phyloP scores from a whole-genome alignment of 768 basidiomycete genomes.

The Phylloporus sp. region DNA sequence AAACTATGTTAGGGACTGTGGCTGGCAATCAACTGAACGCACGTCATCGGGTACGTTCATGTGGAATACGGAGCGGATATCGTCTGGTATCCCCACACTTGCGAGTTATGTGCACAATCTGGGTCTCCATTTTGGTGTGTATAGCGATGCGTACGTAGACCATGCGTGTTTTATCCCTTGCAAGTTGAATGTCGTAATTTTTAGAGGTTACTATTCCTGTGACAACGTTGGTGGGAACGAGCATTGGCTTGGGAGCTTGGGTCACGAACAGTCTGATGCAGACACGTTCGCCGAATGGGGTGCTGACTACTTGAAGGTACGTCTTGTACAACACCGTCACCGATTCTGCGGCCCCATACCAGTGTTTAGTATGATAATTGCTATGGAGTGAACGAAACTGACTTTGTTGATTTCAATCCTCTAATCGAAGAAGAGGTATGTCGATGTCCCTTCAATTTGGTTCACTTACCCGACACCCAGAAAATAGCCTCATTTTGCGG shows the following conservation, averaged over 20 bases:
- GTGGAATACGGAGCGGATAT: slow-evolving; percentile 10
- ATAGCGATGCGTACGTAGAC: slow-evolving; percentile 12
- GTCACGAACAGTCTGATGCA: slow-evolving; percentile 8
- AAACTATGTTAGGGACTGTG: slow-evolving; percentile 7
- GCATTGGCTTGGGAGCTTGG: slow-evolving; percentile 8
- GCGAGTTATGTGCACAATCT: slow-evolving; percentile 7
- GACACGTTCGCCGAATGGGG: slow-evolving; percentile 5
- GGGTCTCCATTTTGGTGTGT: slow-evolving; percentile 8
- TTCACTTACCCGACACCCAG: neutral
- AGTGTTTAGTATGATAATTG: slow-evolving; percentile 13
- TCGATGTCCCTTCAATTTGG: neutral
- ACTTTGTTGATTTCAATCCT: slow-evolving; percentile 3
- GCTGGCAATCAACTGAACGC: slow-evolving; percentile 9
- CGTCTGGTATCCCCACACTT: slow-evolving; percentile 11
- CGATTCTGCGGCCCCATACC: neutral
- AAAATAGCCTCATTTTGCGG: slow-evolving; percentile 1
- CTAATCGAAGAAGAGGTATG: slow-evolving; percentile 3
- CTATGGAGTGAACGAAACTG: slow-evolving; percentile 1
- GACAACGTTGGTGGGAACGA: neutral
- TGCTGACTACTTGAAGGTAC: slow-evolving; percentile 13
- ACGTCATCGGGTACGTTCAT: slow-evolving; percentile 1
- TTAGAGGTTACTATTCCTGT: slow-evolving; percentile 11
- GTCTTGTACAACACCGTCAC: neutral
- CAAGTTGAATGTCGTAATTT: too few relatives aligned
- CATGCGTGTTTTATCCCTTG: too few relatives aligned